Base-by-base conservation (phyloP, 2,329 filamentous ascomycete genomes). In the Talaromyces funiculosus region DNA sequence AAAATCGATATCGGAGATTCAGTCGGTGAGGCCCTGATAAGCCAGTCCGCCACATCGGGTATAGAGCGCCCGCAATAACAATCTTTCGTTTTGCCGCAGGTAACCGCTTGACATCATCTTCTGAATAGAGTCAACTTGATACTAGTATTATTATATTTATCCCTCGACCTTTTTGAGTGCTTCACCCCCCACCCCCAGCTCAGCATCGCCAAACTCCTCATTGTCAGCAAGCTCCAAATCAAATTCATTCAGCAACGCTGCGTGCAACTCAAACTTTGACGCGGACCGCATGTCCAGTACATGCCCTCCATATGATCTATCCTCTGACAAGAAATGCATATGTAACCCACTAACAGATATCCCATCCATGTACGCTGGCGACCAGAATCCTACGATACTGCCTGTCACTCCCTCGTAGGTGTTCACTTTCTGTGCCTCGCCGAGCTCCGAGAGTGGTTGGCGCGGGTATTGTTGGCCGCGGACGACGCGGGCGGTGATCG, bases 1-100 rank as follows among this genome's bases (percentile, higher is more conserved):
- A 18, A 67, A 40, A 49, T 37, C 62, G 65, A 63, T 67, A 70
- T 68, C 66, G 67, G 68, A 38, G 29, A 37, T 47, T n/a, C 24
- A 65, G 71, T 72, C 72, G 72, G 72, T 74, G 71, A 73, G 66
- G 20, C 42, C 18, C 31, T 22, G 53, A 61, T 61, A 57, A 61
- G 54, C 49, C 24, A 14, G 2, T 10, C n/a, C 31, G 22, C 54
- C 38, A 31, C 26, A 57, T 45, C 26, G 40, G 54, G 54, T 45
- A 45, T 57, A 57, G 54, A 38, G 54, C 7, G 29, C 26, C 6
- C 3, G 26, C 54, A 40, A 56, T 56, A 56, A 56, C 38, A 24
- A 10, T 18, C 7, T 3, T 16, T 9, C 26, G 2, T 18, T 20
- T 31, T 20, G 45, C 47, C 29, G 47, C 47, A 29, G n/a, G n/a